Evolutionary conservation across 1,284 basidiomycete species (phyloP).

Genomic region (Chalciporus sp.): DNA sequence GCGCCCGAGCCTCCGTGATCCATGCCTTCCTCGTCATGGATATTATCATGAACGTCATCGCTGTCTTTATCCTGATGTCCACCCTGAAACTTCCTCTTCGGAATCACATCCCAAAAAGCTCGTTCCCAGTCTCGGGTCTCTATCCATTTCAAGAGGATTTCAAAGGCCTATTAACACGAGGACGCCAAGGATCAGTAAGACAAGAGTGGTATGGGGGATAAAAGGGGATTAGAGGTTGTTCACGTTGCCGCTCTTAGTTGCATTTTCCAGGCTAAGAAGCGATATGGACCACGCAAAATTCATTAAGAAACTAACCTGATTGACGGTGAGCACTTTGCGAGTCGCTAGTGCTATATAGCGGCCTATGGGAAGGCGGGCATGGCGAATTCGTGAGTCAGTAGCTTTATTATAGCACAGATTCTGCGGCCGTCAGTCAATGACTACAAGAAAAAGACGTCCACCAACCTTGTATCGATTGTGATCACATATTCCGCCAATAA

Average conservation of each 20-base stretch:
- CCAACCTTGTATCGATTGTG: constrained; percentile 92
- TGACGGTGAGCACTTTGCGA: constrained; percentile 96
- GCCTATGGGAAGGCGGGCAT: constrained; percentile 92
- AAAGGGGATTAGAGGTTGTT: not conserved
- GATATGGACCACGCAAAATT: not conserved
- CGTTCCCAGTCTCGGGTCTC: constrained; percentile 80
- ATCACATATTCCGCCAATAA: constrained; percentile 97
- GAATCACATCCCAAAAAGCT: constrained; percentile 85
- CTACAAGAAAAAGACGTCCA: not conserved
- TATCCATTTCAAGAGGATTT: constrained; percentile 92
- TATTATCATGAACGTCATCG: not conserved
- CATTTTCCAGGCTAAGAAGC: not conserved
- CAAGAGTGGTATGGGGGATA: not conserved
- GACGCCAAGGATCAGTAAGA: constrained; percentile 5
- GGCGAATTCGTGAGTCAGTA: constrained; percentile 68
- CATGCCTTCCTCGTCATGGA: not conserved
- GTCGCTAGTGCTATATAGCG: constrained; percentile 84
- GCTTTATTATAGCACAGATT: constrained; percentile 92
- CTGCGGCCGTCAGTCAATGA: constrained; percentile 41
- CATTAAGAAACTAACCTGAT: constrained; percentile 56
- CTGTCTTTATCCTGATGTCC: not conserved
- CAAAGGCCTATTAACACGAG: constrained; percentile 60
- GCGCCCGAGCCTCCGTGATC: not conserved
- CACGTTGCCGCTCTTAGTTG: not conserved
- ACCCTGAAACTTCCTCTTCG: constrained; percentile 78